Percentiles rank a stretch among this genome's conserved stretches.
phyloP scores from a whole-genome alignment of 225 moss, liverwort and hornwort species.

The Pseudoscleropodium purum region DNA sequence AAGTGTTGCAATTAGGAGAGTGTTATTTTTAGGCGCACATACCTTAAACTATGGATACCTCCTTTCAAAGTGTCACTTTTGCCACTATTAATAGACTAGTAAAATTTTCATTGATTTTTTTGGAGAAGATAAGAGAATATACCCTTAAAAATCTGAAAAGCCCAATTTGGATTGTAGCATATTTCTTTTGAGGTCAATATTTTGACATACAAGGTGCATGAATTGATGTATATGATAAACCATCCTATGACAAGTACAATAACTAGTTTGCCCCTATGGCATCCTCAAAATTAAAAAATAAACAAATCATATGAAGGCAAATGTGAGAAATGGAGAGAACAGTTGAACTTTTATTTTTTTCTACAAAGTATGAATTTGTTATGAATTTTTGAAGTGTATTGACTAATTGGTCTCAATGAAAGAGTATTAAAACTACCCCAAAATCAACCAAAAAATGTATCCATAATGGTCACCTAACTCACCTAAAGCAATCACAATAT shows the following conservation, averaged over 20 bases:
- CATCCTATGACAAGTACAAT: rapidly evolving
- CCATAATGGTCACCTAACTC: not conserved
- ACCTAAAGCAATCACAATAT: not conserved
- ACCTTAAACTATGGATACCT: no score
- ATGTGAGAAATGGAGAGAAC: rapidly evolving
- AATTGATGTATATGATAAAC: not conserved
- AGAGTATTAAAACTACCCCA: rapidly evolving
- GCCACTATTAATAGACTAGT: rapidly evolving
- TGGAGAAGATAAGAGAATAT: not conserved
- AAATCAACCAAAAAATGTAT: not conserved
- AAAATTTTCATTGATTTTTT: not conserved
- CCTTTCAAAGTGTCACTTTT: not conserved
- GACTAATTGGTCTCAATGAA: rapidly evolving
- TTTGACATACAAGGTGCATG: not conserved
- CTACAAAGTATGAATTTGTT: not conserved
- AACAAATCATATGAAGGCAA: not conserved
- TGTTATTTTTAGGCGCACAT: no score
- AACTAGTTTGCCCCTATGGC: rapidly evolving
- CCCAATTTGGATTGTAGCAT: not conserved
- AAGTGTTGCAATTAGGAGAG: no score
- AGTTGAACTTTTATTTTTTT: not conserved
- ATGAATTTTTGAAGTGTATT: not conserved
- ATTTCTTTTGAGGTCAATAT: rapidly evolving
- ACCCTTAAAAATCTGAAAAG: rapidly evolving
- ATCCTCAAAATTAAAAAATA: no score